Base-by-base conservation (phyloP, 495 filamentous ascomycete genomes). In the Trichocladium uniseriatum region DNA sequence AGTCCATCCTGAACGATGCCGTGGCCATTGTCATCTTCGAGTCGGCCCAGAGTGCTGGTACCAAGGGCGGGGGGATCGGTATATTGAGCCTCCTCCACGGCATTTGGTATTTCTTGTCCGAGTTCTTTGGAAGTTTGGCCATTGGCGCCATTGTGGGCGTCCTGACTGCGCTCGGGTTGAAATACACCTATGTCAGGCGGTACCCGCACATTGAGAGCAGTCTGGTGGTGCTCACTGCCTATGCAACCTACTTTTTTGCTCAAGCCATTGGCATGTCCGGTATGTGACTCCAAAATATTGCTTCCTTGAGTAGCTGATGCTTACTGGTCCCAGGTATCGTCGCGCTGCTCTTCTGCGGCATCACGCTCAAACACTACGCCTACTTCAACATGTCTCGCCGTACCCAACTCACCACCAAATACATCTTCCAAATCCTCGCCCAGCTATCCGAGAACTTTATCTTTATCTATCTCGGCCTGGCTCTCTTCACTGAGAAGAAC, bases 311-410 rank as follows among this genome's bases (percentile, higher is more conserved):
- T 16, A 56, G 60, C 45, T 69, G 16, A 31, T 36, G 16, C 47
- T 58, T 15, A 58, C 42, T 6, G 20, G 41, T 45, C 15, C 39
- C 56, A 97, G 91, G 92, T 49, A 98, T 98, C 57, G 92, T 98
- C 45, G 92, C 92, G 15, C 77, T 98, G 48, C 72, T 98, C 10
- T 97, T 98, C 71, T 97, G 94, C 65, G 92, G 92, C 27, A 98
- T 98, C 51, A 95, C 92, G 7, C 75, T 98, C 29, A 98, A 98
- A 65, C 92, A 98, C 64, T 97, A 98, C 60, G 92, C 92, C 36
- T 98, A 98, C 72, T 96, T 95, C 73, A 98, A 98, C 70, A 98
- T 98, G 92, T 98, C 92, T 24, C 83, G 92, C 37, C 84, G 92
- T 37, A 95, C 94, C 18, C 92, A 98, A 61, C 79, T 98, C 57